These are phyloP conservation scores for Suhomyces pyralidae DNA, from an alignment of 805 yeast species.

Conservation along the genomic window DNA sequence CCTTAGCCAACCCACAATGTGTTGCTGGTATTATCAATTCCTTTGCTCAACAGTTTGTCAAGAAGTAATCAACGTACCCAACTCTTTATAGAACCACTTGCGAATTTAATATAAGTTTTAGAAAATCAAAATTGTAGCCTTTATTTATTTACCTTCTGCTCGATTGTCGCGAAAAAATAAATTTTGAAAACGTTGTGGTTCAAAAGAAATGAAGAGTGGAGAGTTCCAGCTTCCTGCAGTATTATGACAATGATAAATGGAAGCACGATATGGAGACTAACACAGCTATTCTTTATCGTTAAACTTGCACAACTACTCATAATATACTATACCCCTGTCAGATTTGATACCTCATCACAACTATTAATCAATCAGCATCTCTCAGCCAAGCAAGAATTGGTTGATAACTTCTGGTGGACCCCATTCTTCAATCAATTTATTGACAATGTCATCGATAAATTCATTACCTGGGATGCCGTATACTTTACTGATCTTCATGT, in stretches of 20 bases:
- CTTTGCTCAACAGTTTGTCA: constrained; percentile 39
- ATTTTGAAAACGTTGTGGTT: background rate
- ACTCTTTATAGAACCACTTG: background rate
- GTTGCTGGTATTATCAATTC: constrained; percentile 61
- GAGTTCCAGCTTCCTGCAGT: background rate
- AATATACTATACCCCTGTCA: constrained; percentile 39
- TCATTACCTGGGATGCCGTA: constrained; percentile 84
- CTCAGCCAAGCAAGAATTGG: constrained; percentile 7
- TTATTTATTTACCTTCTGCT: background rate
- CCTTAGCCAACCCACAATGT: constrained; percentile 72
- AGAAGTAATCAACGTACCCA: constrained; percentile 24
- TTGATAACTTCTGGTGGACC: constrained; percentile 1
- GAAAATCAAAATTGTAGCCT: background rate
- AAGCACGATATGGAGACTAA: constrained; percentile 3
- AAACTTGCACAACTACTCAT: constrained; percentile 39
- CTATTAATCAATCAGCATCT: constrained; percentile 27
- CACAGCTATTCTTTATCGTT: constrained; percentile 22
- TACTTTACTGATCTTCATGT: constrained; percentile 61
- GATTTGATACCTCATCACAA: constrained; percentile 49
- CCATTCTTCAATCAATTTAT: background rate
- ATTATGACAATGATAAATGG: background rate
- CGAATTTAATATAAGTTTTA: background rate
- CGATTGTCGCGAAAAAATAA: background rate
- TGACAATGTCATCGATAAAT: constrained; percentile 41
- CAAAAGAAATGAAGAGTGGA: background rate